A percentile compares a stretch with the other conserved stretches of the same genome.
phyloP scores from a whole-genome alignment of 129 eudicot genomes.

The Centaurea solstitialis region DNA sequence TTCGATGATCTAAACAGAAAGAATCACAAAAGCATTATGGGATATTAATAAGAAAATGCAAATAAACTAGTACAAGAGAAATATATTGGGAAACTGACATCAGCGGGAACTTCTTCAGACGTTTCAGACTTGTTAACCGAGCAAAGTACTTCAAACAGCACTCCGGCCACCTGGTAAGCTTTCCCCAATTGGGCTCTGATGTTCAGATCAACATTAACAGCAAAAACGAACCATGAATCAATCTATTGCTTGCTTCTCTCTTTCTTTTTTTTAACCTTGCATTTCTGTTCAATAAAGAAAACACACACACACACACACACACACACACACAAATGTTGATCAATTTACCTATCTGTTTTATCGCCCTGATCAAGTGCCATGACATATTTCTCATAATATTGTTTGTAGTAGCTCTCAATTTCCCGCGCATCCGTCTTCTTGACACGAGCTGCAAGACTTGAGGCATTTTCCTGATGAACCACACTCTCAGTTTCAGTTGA shows the following conservation, averaged over 20 bases:
- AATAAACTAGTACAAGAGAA: neutral
- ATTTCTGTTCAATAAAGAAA: neutral
- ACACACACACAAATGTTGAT: neutral
- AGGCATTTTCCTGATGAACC: conserved; percentile 50
- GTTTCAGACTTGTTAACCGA: conserved; percentile 81
- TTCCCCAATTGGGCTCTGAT: conserved; percentile 76
- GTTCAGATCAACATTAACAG: neutral
- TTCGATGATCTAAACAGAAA: conserved; percentile 28
- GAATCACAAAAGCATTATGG: neutral
- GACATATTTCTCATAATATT: conserved; percentile 76
- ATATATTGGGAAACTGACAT: conserved; percentile 37
- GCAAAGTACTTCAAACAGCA: conserved; percentile 80
- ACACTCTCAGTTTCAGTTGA: neutral
- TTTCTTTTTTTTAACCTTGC: neutral
- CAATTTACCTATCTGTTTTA: conserved; percentile 59
- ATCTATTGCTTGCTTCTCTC: neutral
- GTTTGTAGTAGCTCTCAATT: conserved; percentile 80
- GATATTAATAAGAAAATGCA: conserved; percentile 9
- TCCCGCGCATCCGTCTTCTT: conserved; percentile 76
- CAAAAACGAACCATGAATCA: neutral
- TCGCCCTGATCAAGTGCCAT: conserved; percentile 79
- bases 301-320: too few relatives aligned
- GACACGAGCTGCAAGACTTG: conserved; percentile 59
- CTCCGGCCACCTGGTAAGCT: conserved; percentile 85
- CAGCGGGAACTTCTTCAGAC: conserved; percentile 85